A percentile compares a stretch with the other conserved stretches of the same genome.
These are phyloP conservation scores for Chlamydomonas sphaeroides DNA, from an alignment of 139 green algal genomes.

Conservation along the genomic window DNA sequence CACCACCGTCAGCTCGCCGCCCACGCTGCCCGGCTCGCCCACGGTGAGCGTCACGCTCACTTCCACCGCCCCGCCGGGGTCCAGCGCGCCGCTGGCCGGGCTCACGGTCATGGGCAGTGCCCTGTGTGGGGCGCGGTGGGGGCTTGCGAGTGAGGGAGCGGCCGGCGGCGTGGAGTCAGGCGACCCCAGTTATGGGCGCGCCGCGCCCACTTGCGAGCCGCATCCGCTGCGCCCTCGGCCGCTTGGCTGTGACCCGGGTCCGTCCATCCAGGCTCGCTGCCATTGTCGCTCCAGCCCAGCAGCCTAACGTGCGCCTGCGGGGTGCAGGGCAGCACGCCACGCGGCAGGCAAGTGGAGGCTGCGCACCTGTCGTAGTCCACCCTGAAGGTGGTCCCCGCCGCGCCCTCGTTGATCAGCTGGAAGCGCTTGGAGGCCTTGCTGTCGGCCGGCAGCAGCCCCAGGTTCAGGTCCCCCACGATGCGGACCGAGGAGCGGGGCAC, in stretches of 20 bases:
- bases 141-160: no score
- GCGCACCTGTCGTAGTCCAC: conserved; percentile 52
- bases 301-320: no score
- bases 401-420: conserved; percentile 50
- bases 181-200: no score
- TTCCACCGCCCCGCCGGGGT: background rate
- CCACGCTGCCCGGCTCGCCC: conserved; percentile 20
- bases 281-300: no score
- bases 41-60: conserved; percentile 21
- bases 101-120: conserved; percentile 2
- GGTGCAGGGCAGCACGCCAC: background rate
- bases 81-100: background rate
- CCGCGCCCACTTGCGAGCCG: no score
- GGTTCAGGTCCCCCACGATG: conserved; percentile 56
- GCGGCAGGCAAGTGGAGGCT: no score
- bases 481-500: conserved; percentile 17
- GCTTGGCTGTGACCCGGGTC: no score
- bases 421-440: conserved; percentile 54
- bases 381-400: conserved; percentile 20
- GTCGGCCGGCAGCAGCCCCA: conserved; percentile 55
- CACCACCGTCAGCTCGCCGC: conserved; percentile 9
- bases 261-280: no score
- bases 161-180: no score
- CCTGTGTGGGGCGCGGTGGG: no score
- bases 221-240: no score